Evolutionary conservation across 2,329 filamentous ascomycete species (phyloP).

Genomic region (Ascochyta pisi): DNA sequence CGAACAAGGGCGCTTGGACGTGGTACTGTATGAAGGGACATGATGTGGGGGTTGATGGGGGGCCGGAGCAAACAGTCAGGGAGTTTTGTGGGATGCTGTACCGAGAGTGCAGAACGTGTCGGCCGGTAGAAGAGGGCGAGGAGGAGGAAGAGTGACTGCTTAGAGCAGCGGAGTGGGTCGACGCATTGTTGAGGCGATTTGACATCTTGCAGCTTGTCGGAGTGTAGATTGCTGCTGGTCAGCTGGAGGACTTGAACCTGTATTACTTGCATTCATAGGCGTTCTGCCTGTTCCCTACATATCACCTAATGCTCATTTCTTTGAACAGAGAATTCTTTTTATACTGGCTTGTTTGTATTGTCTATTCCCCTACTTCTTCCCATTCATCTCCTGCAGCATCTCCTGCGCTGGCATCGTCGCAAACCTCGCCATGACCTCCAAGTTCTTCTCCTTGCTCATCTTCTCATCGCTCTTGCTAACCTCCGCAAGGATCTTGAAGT

Average conservation of each 20-base stretch:
- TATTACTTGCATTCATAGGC: neutral
- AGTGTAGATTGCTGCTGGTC: conserved; percentile 3
- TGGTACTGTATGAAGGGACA: conserved; percentile 45
- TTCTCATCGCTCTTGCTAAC: conserved; percentile 54
- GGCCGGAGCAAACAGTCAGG: conserved; percentile 31
- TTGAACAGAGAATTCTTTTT: no score
- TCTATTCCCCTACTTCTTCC: conserved; percentile 4
- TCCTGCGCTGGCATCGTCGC: conserved; percentile 57
- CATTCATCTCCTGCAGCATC: conserved; percentile 39
- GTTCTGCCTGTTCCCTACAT: neutral
- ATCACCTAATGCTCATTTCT: neutral
- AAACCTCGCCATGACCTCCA: conserved; percentile 59
- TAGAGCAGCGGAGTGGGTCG: neutral
- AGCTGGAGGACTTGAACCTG: neutral
- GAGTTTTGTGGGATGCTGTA: conserved; percentile 43
- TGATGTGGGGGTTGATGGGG: conserved; percentile 31
- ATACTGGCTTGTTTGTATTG: neutral
- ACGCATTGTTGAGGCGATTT: neutral
- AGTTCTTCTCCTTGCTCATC: conserved; percentile 58
- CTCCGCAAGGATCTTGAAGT: conserved; percentile 61
- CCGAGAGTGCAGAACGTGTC: conserved; percentile 35
- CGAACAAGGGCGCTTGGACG: conserved; percentile 35
- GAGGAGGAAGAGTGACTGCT: conserved; percentile 19
- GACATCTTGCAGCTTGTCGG: conserved; percentile 4
- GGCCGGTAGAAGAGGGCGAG: conserved; percentile 19